Percentiles rank a stretch among this genome's conserved stretches.
Evolutionary conservation across 169 alveolate genomes (phyloP).

Genomic region (Plasmodium knowlesi): DNA sequence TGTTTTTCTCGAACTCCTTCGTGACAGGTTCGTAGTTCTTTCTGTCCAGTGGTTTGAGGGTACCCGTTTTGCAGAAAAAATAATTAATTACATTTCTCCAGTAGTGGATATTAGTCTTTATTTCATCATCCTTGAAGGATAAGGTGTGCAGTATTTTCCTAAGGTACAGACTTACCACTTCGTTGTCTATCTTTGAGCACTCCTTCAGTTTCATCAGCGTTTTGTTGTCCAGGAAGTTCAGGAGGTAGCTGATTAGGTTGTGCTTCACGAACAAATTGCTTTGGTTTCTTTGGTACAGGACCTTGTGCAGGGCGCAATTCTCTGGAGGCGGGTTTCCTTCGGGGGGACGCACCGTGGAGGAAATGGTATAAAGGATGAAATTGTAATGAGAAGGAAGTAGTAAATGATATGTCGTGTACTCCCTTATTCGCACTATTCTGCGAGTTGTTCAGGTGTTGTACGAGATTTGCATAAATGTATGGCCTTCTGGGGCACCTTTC

Average conservation of each 20-base stretch:
- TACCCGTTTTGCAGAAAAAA: conserved; percentile 77
- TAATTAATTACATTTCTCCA: conserved; percentile 80
- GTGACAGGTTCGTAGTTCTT: conserved; percentile 60
- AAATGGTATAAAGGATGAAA: neutral
- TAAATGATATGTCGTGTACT: neutral
- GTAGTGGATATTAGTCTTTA: conserved; percentile 79
- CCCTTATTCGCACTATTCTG: neutral
- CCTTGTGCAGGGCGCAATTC: conserved; percentile 55
- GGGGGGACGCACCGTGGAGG: neutral
- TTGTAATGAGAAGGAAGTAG: neutral
- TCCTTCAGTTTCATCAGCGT: conserved; percentile 73
- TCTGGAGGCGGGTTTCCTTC: conserved; percentile 63
- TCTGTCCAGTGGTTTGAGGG: conserved; percentile 80
- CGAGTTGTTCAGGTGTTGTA: neutral
- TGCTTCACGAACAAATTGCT: conserved; percentile 45
- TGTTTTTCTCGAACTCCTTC: conserved; percentile 76
- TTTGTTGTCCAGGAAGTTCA: conserved; percentile 63
- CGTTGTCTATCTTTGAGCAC: conserved; percentile 63
- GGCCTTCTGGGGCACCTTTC: neutral
- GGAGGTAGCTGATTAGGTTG: conserved; percentile 54
- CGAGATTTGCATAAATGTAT: neutral
- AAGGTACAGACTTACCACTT: conserved; percentile 78
- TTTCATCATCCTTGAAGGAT: conserved; percentile 76
- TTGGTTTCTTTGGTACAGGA: conserved; percentile 22
- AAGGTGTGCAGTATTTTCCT: conserved; percentile 78